Evolutionary conservation across 2,329 filamentous ascomycete genomes (phyloP).

Genomic region (Aspergillus sojae): DNA sequence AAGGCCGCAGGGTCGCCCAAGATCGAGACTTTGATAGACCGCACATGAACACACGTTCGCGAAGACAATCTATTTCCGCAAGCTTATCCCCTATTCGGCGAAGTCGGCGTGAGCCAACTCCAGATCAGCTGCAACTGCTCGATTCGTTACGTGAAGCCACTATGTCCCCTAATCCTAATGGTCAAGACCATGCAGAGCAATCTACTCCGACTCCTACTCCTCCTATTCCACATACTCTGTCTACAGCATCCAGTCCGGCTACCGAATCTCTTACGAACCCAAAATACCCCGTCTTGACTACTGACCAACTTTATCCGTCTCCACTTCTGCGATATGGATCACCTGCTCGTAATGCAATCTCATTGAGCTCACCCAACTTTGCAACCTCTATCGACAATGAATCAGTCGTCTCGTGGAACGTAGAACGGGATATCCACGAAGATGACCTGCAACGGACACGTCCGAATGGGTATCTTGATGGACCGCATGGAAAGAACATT

Average conservation of each 20-base stretch:
- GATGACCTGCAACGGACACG: slow-evolving; percentile 40
- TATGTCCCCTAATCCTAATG: slow-evolving; percentile 20
- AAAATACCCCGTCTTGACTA: slow-evolving; percentile 19
- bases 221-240: slow-evolving; percentile 36
- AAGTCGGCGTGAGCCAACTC: slow-evolving; percentile 36
- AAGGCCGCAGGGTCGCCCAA: slow-evolving; percentile 28
- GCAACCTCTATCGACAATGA: slow-evolving; percentile 34
- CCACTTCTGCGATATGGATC: slow-evolving; percentile 25
- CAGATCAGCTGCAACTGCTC: slow-evolving; percentile 36
- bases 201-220: slow-evolving; percentile 39
- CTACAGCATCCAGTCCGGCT: slow-evolving; percentile 34
- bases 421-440: slow-evolving; percentile 41
- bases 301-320: slow-evolving; percentile 33
- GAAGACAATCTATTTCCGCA: slow-evolving; percentile 15
- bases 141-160: slow-evolving; percentile 32
- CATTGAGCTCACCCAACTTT: slow-evolving; percentile 24
- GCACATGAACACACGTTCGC: slow-evolving; percentile 16
- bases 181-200: slow-evolving; percentile 9
- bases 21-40: slow-evolving; percentile 26
- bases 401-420: slow-evolving; percentile 36
- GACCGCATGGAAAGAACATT: slow-evolving; percentile 34
- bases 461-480: slow-evolving; percentile 25
- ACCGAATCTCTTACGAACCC: slow-evolving; percentile 26
- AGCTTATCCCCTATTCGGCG: slow-evolving; percentile 23
- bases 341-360: slow-evolving; percentile 11